Conservation (phyloP, 2,329 filamentous ascomycete species). For the Leptographium wingfieldii region DNA sequence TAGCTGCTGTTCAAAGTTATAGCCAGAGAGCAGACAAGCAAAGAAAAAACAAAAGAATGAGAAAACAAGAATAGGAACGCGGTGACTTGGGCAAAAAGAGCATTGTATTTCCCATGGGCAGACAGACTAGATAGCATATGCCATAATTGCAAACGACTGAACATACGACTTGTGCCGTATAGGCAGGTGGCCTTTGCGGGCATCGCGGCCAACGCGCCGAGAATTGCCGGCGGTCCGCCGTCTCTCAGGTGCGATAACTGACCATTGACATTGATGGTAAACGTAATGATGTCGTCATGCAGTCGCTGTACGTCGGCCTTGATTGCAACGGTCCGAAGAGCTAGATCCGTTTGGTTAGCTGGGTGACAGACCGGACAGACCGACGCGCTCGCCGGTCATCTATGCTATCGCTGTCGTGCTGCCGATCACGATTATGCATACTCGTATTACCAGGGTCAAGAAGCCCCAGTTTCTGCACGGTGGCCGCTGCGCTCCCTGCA, state of each 20-base stretch:
- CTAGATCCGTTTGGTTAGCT: neutral
- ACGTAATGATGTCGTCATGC: no score
- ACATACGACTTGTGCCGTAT: neutral
- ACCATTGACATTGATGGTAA: no score
- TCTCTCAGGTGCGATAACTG: no score
- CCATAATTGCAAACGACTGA: neutral
- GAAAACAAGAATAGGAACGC: neutral
- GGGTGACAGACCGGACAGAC: no score
- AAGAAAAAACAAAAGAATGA: neutral
- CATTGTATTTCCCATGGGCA: neutral
- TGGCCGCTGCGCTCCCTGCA: neutral
- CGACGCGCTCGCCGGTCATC: neutral
- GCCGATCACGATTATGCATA: neutral
- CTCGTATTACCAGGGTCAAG: neutral
- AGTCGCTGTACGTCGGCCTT: no score
- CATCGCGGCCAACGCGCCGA: neutral
- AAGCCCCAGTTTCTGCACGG: neutral
- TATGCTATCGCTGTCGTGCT: neutral
- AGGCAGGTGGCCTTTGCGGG: neutral
- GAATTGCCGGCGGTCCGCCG: no score
- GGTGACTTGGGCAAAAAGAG: neutral
- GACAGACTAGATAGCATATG: neutral
- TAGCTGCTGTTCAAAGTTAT: slow-evolving; percentile 12
- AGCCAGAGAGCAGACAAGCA: neutral
- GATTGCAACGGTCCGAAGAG: neutral